Percentiles rank a stretch among this genome's conserved stretches.
Evolutionary conservation across 2,329 filamentous ascomycete species (phyloP).

Genomic region (Rhynchosporium secalis): DNA sequence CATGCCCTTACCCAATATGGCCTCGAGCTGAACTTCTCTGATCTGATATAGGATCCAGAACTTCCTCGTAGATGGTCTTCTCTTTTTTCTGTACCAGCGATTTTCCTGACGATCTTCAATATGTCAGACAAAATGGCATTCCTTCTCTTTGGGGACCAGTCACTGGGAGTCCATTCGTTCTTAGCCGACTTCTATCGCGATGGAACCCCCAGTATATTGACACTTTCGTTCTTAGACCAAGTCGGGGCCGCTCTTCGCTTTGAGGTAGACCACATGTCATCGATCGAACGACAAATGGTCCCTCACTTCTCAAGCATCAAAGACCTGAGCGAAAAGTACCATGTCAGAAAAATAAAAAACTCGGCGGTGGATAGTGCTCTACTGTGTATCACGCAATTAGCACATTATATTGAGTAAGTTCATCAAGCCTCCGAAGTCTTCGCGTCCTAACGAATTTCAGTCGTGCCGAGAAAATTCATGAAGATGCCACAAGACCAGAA

Average conservation of each 20-base stretch:
- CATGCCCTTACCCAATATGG: not conserved
- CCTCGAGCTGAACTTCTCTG: not conserved
- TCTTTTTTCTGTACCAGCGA: conserved; percentile 11
- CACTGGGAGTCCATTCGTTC: conserved; percentile 64
- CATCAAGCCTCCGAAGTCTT: not conserved
- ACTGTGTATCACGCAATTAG: conserved; percentile 64
- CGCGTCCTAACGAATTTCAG: conserved; percentile 36
- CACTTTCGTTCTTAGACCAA: conserved; percentile 62
- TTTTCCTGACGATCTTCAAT: conserved; percentile 11
- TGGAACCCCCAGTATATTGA: conserved; percentile 50
- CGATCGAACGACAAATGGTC: conserved; percentile 56
- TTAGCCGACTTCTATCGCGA: conserved; percentile 55
- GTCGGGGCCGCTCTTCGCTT: conserved; percentile 57
- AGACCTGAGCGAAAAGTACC: conserved; percentile 66
- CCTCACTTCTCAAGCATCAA: conserved; percentile 63
- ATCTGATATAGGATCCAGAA: conserved; percentile 14
- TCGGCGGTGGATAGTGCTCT: conserved; percentile 65
- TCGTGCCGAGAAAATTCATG: conserved; percentile 54
- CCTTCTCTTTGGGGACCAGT: conserved; percentile 72
- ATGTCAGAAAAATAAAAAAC: conserved; percentile 56
- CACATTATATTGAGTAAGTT: conserved; percentile 67
- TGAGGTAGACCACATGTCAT: conserved; percentile 59
- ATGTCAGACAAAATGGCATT: conserved; percentile 46
- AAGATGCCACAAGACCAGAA: conserved; percentile 51
- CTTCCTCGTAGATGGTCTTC: conserved; percentile 2